Evolutionary conservation across 257 asterid genomes (phyloP).

Genomic region (Solanum pinnatisectum): DNA sequence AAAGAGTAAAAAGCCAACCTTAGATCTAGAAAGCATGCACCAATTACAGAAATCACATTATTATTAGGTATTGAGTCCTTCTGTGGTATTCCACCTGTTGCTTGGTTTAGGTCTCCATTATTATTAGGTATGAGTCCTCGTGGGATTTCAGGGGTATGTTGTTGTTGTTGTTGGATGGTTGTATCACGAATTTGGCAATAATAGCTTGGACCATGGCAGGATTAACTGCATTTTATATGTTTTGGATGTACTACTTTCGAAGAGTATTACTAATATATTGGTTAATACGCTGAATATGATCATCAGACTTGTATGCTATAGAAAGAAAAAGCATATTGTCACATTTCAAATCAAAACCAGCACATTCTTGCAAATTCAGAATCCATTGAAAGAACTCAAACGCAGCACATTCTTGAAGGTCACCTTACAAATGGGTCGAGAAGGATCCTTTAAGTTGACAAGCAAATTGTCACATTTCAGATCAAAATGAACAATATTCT

Average conservation of each 20-base stretch:
- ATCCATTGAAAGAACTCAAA: neutral
- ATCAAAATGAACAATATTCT: constrained; percentile 6
- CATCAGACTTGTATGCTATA: neutral
- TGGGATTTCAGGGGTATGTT: neutral
- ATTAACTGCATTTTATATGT: neutral
- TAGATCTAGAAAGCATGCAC: neutral
- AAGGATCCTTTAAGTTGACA: constrained; percentile 6
- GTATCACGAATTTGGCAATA: neutral
- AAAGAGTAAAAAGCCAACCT: neutral
- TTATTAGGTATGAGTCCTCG: neutral
- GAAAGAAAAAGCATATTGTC: neutral
- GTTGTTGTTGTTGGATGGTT: neutral
- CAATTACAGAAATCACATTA: neutral
- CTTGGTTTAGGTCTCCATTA: neutral
- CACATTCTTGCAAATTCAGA: neutral
- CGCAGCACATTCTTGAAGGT: neutral
- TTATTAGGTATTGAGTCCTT: neutral
- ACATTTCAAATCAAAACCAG: neutral
- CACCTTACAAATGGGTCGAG: constrained; percentile 8
- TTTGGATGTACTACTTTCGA: neutral
- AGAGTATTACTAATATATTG: neutral
- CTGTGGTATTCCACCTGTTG: neutral
- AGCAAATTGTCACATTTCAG: constrained; percentile 6
- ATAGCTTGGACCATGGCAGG: neutral
- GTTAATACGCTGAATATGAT: neutral